phyloP scores from a whole-genome alignment of 176 grass and related monocot species.

The Melocanna baccifera region DNA sequence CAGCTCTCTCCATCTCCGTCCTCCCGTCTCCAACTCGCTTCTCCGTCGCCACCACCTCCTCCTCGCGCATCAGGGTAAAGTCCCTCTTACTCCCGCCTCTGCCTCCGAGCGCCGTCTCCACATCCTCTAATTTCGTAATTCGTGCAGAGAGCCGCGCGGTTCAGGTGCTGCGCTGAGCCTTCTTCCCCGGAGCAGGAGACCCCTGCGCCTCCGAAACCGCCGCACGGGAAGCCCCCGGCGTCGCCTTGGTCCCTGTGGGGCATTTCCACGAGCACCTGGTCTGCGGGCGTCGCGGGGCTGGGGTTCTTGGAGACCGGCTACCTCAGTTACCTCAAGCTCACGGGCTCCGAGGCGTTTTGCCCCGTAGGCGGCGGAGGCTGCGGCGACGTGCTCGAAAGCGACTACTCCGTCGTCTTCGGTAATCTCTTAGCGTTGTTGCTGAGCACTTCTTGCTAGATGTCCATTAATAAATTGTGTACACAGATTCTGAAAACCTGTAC shows the following conservation, averaged over 20 bases:
- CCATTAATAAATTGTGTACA: no score
- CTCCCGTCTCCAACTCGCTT: constrained; percentile 11
- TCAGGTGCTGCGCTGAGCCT: constrained; percentile 49
- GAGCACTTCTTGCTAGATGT: no score
- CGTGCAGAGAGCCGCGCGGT: constrained; percentile 23
- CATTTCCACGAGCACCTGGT: constrained; percentile 60
- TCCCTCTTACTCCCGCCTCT: not conserved
- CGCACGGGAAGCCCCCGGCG: not conserved
- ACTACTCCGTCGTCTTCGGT: constrained; percentile 77
- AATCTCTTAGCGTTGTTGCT: not conserved
- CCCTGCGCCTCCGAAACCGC: not conserved
- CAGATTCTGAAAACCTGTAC: not conserved
- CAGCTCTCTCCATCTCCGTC: constrained; percentile 39
- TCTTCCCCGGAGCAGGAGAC: constrained; percentile 35
- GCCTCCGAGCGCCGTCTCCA: not conserved
- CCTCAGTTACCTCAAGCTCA: constrained; percentile 84
- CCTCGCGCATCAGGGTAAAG: constrained; percentile 30
- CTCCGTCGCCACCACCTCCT: not conserved
- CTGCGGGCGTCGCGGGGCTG: constrained; percentile 55
- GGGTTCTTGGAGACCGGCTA: constrained; percentile 87
- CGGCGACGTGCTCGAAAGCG: constrained; percentile 74
- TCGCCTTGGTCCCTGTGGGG: constrained; percentile 38
- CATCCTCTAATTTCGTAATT: not conserved
- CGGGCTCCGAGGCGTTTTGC: constrained; percentile 76
- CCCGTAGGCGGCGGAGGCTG: constrained; percentile 64